Percentiles rank a stretch among this genome's conserved stretches.
Conservation (phyloP, 2,329 filamentous ascomycete species). For the Polytolypa hystricis region DNA sequence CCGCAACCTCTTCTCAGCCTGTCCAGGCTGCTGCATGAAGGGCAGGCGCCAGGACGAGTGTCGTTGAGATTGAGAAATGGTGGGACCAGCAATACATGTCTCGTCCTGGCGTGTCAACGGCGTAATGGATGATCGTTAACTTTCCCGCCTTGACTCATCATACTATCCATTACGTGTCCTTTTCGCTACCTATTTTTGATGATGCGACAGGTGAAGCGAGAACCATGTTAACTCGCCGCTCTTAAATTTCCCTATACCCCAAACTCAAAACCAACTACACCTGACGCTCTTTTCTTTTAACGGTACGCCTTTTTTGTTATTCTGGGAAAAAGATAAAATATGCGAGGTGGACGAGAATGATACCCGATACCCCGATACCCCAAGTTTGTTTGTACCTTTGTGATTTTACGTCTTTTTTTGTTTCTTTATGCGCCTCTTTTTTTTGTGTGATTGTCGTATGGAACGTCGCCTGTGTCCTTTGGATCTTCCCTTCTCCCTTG, state of each 20-base stretch:
- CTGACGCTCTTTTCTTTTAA: conserved; percentile 4
- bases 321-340: conserved; percentile 11
- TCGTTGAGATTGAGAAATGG: conserved; percentile 32
- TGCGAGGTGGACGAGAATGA: conserved; percentile 15
- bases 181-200: conserved; percentile 1
- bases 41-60: conserved; percentile 20
- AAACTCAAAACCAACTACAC: neutral
- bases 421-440: neutral
- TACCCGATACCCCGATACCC: conserved; percentile 16
- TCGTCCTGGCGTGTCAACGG: conserved; percentile 17
- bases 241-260: neutral
- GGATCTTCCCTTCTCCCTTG: too few relatives aligned
- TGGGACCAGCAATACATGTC: conserved; percentile 26
- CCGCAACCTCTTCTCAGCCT: conserved; percentile 25
- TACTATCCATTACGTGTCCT: neutral
- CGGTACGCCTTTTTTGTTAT: conserved; percentile 9
- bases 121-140: conserved; percentile 6
- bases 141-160: neutral
- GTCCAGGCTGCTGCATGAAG: conserved; percentile 35
- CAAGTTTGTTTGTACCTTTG: conserved; percentile 4
- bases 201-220: conserved; percentile 1
- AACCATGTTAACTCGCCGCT: neutral
- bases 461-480: too few relatives aligned
- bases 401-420: neutral
- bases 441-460: too few relatives aligned